Evolutionary conservation across 179 eudicot species (phyloP), one percentile per base, ranked within the genome.

Genomic region (Gypsophila paniculata): DNA sequence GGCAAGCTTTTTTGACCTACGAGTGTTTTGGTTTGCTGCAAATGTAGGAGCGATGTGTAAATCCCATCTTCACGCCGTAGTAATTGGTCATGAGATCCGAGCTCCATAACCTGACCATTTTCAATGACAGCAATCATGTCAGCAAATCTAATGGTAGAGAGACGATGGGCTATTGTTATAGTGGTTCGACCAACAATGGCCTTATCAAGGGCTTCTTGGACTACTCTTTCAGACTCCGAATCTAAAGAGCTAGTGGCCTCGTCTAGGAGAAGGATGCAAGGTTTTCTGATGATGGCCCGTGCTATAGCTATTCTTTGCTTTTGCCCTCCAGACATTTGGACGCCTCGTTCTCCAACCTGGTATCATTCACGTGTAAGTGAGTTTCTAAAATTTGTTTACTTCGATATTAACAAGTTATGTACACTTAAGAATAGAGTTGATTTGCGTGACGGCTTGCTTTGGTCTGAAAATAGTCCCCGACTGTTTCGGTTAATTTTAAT

Each of bases 251-350:
- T 87, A 1, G 91, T 87, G 22, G 91, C 91, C 73, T 87, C 91
- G 38, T 87, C 89, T 11, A 85, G 79, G 11, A 87, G 83, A 0
- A 87, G 87, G 18, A 87, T 78, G 2, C 82, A 78, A 0, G 91
- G 91, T 25, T 83, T 71, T 58, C 81, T 82, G 42, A 87, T 79
- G 34, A 87, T 78, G 63, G 91, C 91, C 22, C 89, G 78, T 65
- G 91, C 91, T 21, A 85, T 87, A 18, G 91, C 89, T 32, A 87
- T 87, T 55, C 89, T 78, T 69, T 87, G 89, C 72, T 85, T 87
- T 74, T 87, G 91, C 1, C 91, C 91, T 13, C 91, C 91, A 0
- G 89, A 87, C 82, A 87, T 87, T 80, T 85, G 91, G 1, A 82
- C 70, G 8, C 91, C 91, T 68, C 88, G 78, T 78, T 87, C 91